Base-by-base conservation (phyloP, 1,139 yeast species). In the Keqinozyma sinolaborantium region DNA sequence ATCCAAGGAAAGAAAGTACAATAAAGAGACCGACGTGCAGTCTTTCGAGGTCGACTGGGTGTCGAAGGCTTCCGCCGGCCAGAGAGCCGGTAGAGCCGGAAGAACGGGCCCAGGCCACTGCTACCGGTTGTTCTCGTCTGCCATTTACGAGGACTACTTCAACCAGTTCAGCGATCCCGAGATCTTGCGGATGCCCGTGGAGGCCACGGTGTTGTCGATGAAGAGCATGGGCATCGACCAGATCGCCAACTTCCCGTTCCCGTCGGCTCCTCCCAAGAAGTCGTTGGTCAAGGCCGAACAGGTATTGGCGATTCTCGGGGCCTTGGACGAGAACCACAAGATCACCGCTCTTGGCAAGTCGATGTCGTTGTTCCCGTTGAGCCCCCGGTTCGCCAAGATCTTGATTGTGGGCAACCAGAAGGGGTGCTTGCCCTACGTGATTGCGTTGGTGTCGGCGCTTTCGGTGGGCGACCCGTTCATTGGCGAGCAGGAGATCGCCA, bases 71-170 rank as follows among this genome's bases (percentile, higher is more conserved):
- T 84, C 95, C 36, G 94, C 98, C 0, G 94, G 79, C 42, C 99
- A 94, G 65, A 74, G 98, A 62, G 64, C 95, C 23, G 98, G 98
- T 58, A 83, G 99, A 72, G 98, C 99, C 31, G 99, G 98, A 53
- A 84, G 99, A 75, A 92, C 97, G 0, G 98, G 98, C 0, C 97
- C 98, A 0, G 99, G 99, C 33, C 98, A 94, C 51, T 87, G 97
- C 55, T 94, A 94, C 55, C 69, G 98, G 38, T 60, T 94, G 14
- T 94, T 71, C 49, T 90, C 98, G 0, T 90, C 97, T n/a, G 98
- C 98, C 0, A 85, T 94, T 6, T 94, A 72, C 54, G 97, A 92
- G 51, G 76, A 80, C 38, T 92, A 84, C 45, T 92, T 94, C 55
- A 70, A 70, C 4, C 87, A 83, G 47, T 92, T 92, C 47, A 73